Evolutionary conservation across 371 early-diverging fungal genomes (phyloP).

Genomic region (Mortierella sp.): DNA sequence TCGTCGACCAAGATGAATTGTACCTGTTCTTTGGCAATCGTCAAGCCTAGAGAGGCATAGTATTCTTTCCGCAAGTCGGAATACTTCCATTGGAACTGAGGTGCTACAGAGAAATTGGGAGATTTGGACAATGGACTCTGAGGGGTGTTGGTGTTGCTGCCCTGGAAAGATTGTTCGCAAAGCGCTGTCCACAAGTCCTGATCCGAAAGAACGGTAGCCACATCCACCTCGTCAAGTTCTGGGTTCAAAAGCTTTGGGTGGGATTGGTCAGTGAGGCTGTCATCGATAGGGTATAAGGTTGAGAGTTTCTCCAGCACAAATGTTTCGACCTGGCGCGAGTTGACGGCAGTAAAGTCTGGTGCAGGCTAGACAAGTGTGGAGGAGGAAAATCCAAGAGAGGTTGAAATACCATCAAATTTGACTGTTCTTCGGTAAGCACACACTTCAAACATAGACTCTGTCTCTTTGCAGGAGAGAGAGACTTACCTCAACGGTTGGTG

Average conservation of each 20-base stretch:
- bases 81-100: slow-evolving; percentile 57
- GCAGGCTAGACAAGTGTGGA: slow-evolving; percentile 23
- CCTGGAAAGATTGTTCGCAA: slow-evolving; percentile 42
- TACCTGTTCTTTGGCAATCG: slow-evolving; percentile 32
- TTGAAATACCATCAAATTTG: too few relatives aligned
- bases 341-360: slow-evolving; percentile 48
- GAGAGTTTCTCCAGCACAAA: slow-evolving; percentile 37
- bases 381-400: too few relatives aligned
- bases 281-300: slow-evolving; percentile 32
- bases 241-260: slow-evolving; percentile 19
- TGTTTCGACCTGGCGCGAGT: slow-evolving; percentile 46
- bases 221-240: slow-evolving; percentile 26
- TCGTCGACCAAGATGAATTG: not conserved
- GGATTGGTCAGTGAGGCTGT: not conserved
- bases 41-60: slow-evolving; percentile 52
- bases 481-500: slow-evolving; percentile 25
- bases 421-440: too few relatives aligned
- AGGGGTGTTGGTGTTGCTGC: slow-evolving; percentile 6
- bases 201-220: slow-evolving; percentile 22
- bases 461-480: too few relatives aligned
- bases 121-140: slow-evolving; percentile 1
- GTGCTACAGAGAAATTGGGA: slow-evolving; percentile 21
- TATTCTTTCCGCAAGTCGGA: slow-evolving; percentile 52
- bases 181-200: slow-evolving; percentile 43
- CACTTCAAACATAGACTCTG: too few relatives aligned